Base-by-base conservation (phyloP, 2,329 filamentous ascomycete species). In the Aspergillus sp. region DNA sequence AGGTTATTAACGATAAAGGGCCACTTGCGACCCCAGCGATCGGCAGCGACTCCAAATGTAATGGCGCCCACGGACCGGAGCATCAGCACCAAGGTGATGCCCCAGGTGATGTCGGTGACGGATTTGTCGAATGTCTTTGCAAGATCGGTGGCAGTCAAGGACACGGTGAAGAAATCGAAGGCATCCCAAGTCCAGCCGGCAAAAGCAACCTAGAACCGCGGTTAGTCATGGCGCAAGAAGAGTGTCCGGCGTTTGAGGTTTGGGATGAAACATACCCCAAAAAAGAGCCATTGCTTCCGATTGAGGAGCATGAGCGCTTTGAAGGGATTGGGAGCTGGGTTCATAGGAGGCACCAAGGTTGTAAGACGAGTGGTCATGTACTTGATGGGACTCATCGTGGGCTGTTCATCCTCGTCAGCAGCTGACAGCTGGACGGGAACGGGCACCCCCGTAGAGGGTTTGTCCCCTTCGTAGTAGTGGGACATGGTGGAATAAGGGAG, bases 151-250 rank as follows among this genome's bases (percentile, higher is more conserved):
- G 87, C 81, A 0, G 83, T 84, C 54, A 87, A 72, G 5, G 82
- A 85, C 23, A 87, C 84, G 23, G 84, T 86, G 74, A 87, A 87
- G 75, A 87, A 87, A 68, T 87, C 85, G 59, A 87, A 85, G 0
- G 84, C 79, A 66, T 84, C 82, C 81, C 81, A 83, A 2, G 78
- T 76, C 82, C 84, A 86, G 2, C 78, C 83, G 15, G 79, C 66
- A 62, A 78, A 78, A 2, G 73, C 76, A 53, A 77, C 71, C 74
- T 77, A 60, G 3, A 23, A 3, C 41, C 19, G 30, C 53, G 54
- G 38, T 66, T 63, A 61, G 48, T 15, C 38, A 19, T 25, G 7
- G 10, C 27, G 23, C 15, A 42, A 13, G 11, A 25, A 41, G 7
- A 27, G 25, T 2, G 25, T 27, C 25, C 27, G 39, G 23, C 7